Evolutionary conservation across 495 filamentous ascomycete species (phyloP).

Genomic region (Xylaria sp.): DNA sequence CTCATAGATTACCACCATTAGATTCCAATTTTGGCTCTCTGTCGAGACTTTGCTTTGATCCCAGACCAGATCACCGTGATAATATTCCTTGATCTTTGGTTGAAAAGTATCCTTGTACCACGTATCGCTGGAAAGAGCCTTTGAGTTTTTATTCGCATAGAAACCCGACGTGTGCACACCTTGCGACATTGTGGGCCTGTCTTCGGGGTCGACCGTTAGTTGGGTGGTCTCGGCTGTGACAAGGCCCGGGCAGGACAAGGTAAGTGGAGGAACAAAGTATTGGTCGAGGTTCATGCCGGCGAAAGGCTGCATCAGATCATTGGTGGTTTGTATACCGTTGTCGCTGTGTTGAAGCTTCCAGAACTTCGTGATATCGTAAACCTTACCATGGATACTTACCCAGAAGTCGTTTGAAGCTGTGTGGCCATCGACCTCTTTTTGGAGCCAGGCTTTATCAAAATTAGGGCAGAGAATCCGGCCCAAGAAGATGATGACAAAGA

Average conservation of each 20-base stretch:
- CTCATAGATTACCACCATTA: slow-evolving; percentile 81
- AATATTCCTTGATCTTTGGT: slow-evolving; percentile 81
- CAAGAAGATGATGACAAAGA: slow-evolving; percentile 93
- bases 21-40: slow-evolving; percentile 69
- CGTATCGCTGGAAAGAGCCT: slow-evolving; percentile 62
- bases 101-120: slow-evolving; percentile 83
- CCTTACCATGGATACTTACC: slow-evolving; percentile 85
- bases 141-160: slow-evolving; percentile 56
- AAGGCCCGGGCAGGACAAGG: slow-evolving; percentile 72
- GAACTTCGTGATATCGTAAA: slow-evolving; percentile 92
- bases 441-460: slow-evolving; percentile 87
- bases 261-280: slow-evolving; percentile 86
- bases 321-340: slow-evolving; percentile 61
- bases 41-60: slow-evolving; percentile 59
- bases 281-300: slow-evolving; percentile 78
- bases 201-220: slow-evolving; percentile 56
- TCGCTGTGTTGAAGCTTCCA: slow-evolving; percentile 85
- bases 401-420: slow-evolving; percentile 77
- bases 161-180: slow-evolving; percentile 76
- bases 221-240: slow-evolving; percentile 59
- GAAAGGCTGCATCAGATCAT: slow-evolving; percentile 73
- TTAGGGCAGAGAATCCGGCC: slow-evolving; percentile 87
- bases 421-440: slow-evolving; percentile 74
- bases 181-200: slow-evolving; percentile 57
- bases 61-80: slow-evolving; percentile 85